phyloP scores from a whole-genome alignment of 257 asterid species.

The Solanum tarapatanum region DNA sequence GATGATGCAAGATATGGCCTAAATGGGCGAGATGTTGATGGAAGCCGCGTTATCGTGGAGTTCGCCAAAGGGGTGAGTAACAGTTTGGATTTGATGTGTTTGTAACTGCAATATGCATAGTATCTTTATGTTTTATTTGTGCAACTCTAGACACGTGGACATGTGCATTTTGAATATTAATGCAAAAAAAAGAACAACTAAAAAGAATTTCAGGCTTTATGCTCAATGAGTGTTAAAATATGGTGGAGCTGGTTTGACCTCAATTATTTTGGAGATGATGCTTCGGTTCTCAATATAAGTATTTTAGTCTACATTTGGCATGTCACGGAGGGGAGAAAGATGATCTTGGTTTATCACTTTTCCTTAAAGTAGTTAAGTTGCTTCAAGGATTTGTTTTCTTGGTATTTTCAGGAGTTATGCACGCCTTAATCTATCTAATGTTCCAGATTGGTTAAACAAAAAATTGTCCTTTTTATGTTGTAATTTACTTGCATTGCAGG shows the following conservation, averaged over 20 bases:
- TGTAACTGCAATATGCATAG: neutral
- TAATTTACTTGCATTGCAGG: conserved; percentile 14
- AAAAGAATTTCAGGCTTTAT: neutral
- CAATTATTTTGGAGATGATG: neutral
- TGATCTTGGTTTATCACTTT: neutral
- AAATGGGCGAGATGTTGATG: conserved; percentile 53
- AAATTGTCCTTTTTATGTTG: neutral
- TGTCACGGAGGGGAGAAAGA: neutral
- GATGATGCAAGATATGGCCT: conserved; percentile 57
- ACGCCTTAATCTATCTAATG: neutral
- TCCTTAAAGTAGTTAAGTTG: neutral
- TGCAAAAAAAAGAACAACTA: neutral
- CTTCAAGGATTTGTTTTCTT: neutral
- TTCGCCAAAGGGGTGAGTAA: conserved; percentile 44
- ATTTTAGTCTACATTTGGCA: neutral
- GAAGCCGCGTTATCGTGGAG: conserved; percentile 49
- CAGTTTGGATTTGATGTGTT: neutral
- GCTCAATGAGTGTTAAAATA: neutral
- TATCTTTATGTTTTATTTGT: neutral
- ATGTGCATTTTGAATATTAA: neutral
- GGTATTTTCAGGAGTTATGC: neutral
- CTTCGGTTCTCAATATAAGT: neutral
- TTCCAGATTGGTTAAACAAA: neutral
- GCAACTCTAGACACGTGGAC: neutral
- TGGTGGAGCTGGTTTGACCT: neutral